phyloP scores from a whole-genome alignment of 129 eudicot species.

The Erigeron canadensis region DNA sequence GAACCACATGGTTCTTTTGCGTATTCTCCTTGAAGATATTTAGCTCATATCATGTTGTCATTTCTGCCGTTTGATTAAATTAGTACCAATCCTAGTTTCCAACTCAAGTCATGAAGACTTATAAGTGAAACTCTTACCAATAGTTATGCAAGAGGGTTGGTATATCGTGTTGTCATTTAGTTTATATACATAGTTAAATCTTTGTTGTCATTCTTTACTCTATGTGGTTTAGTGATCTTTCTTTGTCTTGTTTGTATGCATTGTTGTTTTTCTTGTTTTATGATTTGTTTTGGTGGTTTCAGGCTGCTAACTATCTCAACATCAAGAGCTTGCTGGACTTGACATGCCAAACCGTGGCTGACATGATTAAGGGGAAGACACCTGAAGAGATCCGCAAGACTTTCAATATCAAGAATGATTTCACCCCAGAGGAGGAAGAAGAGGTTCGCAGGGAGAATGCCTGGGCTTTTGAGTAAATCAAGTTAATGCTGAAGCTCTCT shows the following conservation, averaged over 20 bases:
- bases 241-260: not conserved
- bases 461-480: slow-evolving; percentile 35
- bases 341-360: slow-evolving; percentile 61
- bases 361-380: slow-evolving; percentile 57
- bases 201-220: not conserved
- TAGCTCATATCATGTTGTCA: no score
- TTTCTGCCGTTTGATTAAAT: no score
- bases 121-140: no score
- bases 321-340: slow-evolving; percentile 47
- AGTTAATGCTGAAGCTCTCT: not conserved
- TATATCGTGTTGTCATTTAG: no score
- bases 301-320: slow-evolving; percentile 54
- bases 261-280: not conserved
- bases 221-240: not conserved
- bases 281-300: slow-evolving; percentile 6
- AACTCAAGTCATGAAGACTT: no score
- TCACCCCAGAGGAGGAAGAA: slow-evolving; percentile 40
- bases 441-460: slow-evolving; percentile 47
- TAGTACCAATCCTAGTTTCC: no score
- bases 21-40: no score
- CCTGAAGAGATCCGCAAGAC: slow-evolving; percentile 54
- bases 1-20: no score
- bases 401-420: slow-evolving; percentile 49
- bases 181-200: not conserved
- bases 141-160: no score